Base-by-base conservation (phyloP, 352 stramenopile genomes). In the Nothophytophthora sp. region DNA sequence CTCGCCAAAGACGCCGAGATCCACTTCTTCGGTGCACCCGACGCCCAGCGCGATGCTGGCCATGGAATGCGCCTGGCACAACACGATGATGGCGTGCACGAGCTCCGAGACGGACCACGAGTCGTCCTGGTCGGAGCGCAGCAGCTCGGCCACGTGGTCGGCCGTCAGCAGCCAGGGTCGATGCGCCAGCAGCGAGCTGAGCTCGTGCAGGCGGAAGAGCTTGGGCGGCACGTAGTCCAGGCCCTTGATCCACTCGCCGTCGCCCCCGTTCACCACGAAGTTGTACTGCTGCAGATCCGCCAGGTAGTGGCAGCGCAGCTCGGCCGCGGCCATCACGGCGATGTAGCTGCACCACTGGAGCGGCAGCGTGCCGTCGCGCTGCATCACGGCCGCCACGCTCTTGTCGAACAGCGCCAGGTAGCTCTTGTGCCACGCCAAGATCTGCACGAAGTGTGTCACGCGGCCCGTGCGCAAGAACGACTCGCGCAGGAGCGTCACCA, bases 21-120 rank as follows among this genome's bases (percentile, higher is more conserved):
- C 84, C 37, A 86, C 71, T 64, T 95, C 84, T 28, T 95, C 84
- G 0, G 71, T 78, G 24, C 78, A 88, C 8, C 84, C 84, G 12
- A 95, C 54, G 0, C 81, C 81, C 4, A 92, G 73, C 16, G 84
- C 73, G 41, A 95, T 90, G 60, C 78, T 86, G 16, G 76, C 74
- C 72, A 92, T 92, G 16, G 81, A 90, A 50, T 95, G 81, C 22
- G 86, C 83, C 51, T 88, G 79, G 50, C 84, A 92, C 32, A 95
- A 52, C 25, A 95, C 80, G 39, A 92, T 86, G 52, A 95, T 90
- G 5, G 85, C 85, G 48, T 95, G 85, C 27, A 93, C 85, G 13
- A 95, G 70, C 62, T 95, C 85, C 20, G 85, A 88, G 9, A 93
- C 81, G 2, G 85, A 95, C 85, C 85, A 95, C 56, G 83, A 90